Evolutionary conservation across 2,329 filamentous ascomycete genomes (phyloP).

Genomic region (Talaromyces marneffei): DNA sequence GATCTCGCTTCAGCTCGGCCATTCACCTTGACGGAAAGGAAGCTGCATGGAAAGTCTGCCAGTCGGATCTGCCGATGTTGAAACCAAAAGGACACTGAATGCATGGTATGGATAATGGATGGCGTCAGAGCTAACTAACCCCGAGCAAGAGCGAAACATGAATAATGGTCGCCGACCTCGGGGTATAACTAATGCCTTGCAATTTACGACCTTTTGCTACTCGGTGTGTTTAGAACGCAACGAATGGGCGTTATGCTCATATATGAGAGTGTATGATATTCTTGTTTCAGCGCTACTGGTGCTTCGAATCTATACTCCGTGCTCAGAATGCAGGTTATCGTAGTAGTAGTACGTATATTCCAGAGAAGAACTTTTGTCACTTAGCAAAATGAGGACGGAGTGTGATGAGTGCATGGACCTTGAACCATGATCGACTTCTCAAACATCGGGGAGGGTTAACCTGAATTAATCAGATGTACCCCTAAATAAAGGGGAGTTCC

Average conservation of each 20-base stretch:
- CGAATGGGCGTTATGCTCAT: background rate
- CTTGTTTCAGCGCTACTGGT: background rate
- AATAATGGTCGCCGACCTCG: constrained; percentile 9
- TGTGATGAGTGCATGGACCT: too few relatives aligned
- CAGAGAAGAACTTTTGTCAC: too few relatives aligned
- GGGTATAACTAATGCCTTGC: background rate
- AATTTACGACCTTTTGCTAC: background rate
- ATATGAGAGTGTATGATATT: background rate
- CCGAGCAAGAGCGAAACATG: background rate
- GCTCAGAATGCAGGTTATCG: too few relatives aligned
- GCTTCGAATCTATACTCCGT: background rate
- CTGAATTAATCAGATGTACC: too few relatives aligned
- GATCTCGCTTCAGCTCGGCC: background rate
- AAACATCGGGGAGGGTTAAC: too few relatives aligned
- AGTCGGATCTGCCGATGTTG: background rate
- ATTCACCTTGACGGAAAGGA: background rate
- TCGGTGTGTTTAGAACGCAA: background rate
- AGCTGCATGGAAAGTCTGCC: too few relatives aligned
- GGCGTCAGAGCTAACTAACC: too few relatives aligned
- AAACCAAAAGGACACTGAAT: background rate
- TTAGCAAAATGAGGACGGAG: too few relatives aligned
- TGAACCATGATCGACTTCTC: too few relatives aligned
- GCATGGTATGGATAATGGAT: too few relatives aligned
- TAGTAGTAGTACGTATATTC: too few relatives aligned
- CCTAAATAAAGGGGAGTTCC: too few relatives aligned